Evolutionary conservation across 441 rosid genomes (phyloP).

Genomic region (Iberis amara): DNA sequence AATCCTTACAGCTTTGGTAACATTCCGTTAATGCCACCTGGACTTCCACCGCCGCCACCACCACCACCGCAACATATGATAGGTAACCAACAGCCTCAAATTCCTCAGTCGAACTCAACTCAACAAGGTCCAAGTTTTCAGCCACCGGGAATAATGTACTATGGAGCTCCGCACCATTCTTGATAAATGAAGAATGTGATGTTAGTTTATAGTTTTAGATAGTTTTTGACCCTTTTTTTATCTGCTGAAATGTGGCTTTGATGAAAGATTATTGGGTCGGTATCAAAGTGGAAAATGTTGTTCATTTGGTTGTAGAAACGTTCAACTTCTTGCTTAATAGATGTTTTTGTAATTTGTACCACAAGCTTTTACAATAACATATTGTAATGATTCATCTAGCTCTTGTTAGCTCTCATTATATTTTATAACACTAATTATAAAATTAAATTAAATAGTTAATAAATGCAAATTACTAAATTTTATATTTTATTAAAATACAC

Average conservation of each 20-base stretch:
- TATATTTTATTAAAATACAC: no score
- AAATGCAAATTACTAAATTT: no score
- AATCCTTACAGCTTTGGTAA: slow-evolving; percentile 41
- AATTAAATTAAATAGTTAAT: no score
- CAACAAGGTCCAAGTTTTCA: slow-evolving; percentile 59
- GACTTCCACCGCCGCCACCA: slow-evolving; percentile 50
- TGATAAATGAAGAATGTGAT: slow-evolving; percentile 26
- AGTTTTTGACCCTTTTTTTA: slow-evolving; percentile 31
- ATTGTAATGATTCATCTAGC: no score
- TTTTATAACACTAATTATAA: no score
- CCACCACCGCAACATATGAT: slow-evolving; percentile 54
- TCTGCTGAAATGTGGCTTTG: slow-evolving; percentile 23
- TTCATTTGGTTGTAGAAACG: slow-evolving; percentile 26
- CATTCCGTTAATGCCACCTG: slow-evolving; percentile 58
- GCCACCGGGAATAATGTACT: slow-evolving; percentile 64
- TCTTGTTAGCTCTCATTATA: no score
- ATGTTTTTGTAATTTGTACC: slow-evolving; percentile 21
- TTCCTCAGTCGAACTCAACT: slow-evolving; percentile 34
- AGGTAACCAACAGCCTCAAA: slow-evolving; percentile 48
- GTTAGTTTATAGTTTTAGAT: slow-evolving; percentile 31
- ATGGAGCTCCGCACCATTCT: slow-evolving; percentile 62
- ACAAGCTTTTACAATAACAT: slow-evolving; percentile 1
- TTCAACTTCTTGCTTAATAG: slow-evolving; percentile 1
- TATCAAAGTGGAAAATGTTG: slow-evolving; percentile 14
- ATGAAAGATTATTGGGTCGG: background rate